These are phyloP conservation scores for Mycena alexandri DNA, from an alignment of 768 basidiomycete species.

Conservation along the genomic window DNA sequence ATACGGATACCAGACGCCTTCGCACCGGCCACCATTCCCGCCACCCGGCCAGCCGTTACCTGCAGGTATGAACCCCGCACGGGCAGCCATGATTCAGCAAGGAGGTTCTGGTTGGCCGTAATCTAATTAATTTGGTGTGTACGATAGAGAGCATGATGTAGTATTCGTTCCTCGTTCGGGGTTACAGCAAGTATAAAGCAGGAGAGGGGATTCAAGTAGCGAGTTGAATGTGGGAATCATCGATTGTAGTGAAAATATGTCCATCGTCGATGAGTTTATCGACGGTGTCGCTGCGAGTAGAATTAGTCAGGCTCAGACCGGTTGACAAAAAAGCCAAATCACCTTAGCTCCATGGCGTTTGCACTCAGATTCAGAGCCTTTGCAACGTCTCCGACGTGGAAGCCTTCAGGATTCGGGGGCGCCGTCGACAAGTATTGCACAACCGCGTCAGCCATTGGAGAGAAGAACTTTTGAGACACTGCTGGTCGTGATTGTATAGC, in stretches of 20 bases:
- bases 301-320: background rate
- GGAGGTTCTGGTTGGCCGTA: constrained; percentile 50
- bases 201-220: constrained; percentile 49
- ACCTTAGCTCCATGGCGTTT: constrained; percentile 76
- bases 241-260: constrained; percentile 80
- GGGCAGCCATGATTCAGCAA: constrained; percentile 75
- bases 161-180: constrained; percentile 26
- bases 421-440: constrained; percentile 63
- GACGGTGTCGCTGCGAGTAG: constrained; percentile 68
- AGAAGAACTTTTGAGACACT: constrained; percentile 34
- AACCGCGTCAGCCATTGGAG: constrained; percentile 40
- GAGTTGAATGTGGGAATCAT: constrained; percentile 83
- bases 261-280: constrained; percentile 87
- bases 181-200: constrained; percentile 23
- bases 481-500: constrained; percentile 43
- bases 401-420: constrained; percentile 67
- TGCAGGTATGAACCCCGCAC: constrained; percentile 74
- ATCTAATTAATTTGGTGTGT: constrained; percentile 24
- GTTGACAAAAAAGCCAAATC: constrained; percentile 30
- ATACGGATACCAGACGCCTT: constrained; percentile 66
- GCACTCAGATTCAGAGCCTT: constrained; percentile 73
- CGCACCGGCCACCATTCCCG: constrained; percentile 57
- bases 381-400: constrained; percentile 80
- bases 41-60: constrained; percentile 60
- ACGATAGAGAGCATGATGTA: constrained; percentile 29